phyloP scores from a whole-genome alignment of 768 basidiomycete species.

The Russula lepida region DNA sequence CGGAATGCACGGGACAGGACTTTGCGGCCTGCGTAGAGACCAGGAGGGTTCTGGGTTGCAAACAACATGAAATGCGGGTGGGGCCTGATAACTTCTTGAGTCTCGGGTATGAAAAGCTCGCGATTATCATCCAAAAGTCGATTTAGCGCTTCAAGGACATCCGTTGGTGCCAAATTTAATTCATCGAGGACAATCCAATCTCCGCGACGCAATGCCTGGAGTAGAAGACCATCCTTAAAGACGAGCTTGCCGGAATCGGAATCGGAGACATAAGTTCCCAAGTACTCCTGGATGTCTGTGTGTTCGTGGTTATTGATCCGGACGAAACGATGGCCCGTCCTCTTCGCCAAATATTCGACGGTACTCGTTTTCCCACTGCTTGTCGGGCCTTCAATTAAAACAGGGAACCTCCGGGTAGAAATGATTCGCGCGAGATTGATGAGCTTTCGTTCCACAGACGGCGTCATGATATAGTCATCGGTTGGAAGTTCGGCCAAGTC shows the following conservation, averaged over 20 bases:
- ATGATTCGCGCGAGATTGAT: slow-evolving; percentile 90
- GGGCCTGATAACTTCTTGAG: slow-evolving; percentile 86
- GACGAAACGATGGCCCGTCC: slow-evolving; percentile 91
- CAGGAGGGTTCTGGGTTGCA: slow-evolving; percentile 96
- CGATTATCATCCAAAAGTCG: slow-evolving; percentile 95
- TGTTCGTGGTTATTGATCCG: slow-evolving; percentile 99
- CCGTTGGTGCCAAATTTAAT: slow-evolving; percentile 93
- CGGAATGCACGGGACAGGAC: slow-evolving; percentile 92
- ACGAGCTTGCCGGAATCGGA: slow-evolving; percentile 86
- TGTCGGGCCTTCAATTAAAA: slow-evolving; percentile 96
- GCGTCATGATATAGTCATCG: slow-evolving; percentile 89
- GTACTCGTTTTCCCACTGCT: slow-evolving; percentile 97
- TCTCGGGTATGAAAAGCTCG: slow-evolving; percentile 91
- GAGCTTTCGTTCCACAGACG: slow-evolving; percentile 92
- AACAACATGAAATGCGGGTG: slow-evolving; percentile 98
- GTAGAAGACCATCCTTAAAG: slow-evolving; percentile 90
- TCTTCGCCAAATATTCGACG: slow-evolving; percentile 86
- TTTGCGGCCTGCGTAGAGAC: slow-evolving; percentile 91
- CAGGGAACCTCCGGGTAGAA: slow-evolving; percentile 80
- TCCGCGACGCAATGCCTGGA: slow-evolving; percentile 82
- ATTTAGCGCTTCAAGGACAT: slow-evolving; percentile 95
- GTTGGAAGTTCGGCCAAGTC: slow-evolving; percentile 50
- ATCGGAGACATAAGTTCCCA: slow-evolving; percentile 94
- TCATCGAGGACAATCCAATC: slow-evolving; percentile 99
- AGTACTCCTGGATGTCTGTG: slow-evolving; percentile 97